These are phyloP conservation scores for Penicillium cosmopolitanum DNA, from an alignment of 495 filamentous ascomycete species.

Conservation along the genomic window DNA sequence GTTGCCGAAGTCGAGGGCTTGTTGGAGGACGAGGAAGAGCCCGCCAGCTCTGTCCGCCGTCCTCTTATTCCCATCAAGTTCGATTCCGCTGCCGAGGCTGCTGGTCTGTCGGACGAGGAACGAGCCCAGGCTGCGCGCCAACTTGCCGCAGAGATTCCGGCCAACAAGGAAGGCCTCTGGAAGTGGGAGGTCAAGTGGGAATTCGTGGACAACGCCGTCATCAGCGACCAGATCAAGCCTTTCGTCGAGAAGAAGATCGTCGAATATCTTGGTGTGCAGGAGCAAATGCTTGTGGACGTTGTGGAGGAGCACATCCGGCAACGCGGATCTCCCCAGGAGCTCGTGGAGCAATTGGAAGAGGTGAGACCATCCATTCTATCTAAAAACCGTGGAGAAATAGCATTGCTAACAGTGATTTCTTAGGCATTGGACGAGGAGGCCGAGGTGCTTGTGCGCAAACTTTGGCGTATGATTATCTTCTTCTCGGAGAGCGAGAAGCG, in stretches of 20 bases:
- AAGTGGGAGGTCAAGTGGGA: conserved; percentile 93
- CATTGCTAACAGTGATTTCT: conserved; percentile 37
- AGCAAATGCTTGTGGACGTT: conserved; percentile 92
- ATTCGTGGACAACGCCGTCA: conserved; percentile 81
- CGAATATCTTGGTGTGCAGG: conserved; percentile 93
- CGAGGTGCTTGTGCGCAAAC: conserved; percentile 89
- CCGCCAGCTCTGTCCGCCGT: conserved; percentile 69
- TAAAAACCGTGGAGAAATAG: background rate
- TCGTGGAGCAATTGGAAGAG: conserved; percentile 84
- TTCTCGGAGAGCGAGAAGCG: conserved; percentile 95
- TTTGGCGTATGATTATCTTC: conserved; percentile 99
- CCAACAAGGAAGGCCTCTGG: conserved; percentile 85
- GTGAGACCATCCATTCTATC: conserved; percentile 48
- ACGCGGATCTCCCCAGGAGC: conserved; percentile 71
- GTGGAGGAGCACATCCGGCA: conserved; percentile 86
- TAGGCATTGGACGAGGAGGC: conserved; percentile 96
- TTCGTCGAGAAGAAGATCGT: conserved; percentile 99
- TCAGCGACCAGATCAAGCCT: conserved; percentile 85
- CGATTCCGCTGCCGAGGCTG: conserved; percentile 71
- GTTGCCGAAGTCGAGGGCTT: conserved; percentile 93
- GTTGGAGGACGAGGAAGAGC: conserved; percentile 91
- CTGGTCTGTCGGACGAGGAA: conserved; percentile 80
- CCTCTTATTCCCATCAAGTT: conserved; percentile 92
- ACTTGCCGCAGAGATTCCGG: conserved; percentile 87
- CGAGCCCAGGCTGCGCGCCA: conserved; percentile 75